Evolutionary conservation across 441 rosid species (phyloP), one percentile per base, ranked within the genome.

Genomic region (Populus hybrid): DNA sequence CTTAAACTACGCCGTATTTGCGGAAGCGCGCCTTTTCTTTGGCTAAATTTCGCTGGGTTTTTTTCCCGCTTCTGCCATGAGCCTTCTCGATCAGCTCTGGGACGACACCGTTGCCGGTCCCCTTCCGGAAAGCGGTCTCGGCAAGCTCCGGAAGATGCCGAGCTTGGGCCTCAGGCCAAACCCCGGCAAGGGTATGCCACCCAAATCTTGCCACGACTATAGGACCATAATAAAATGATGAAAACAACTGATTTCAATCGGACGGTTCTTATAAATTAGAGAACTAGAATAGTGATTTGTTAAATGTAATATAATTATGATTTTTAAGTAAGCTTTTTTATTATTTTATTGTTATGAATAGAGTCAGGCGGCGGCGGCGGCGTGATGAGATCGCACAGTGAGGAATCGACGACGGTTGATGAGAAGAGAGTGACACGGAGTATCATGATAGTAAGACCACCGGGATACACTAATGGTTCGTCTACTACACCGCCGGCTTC

Each of bases 101-200:
- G 99, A 95, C 78, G 99, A 95, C 77, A 94, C 99, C 82, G 89
- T 95, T 61, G 98, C 98, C 75, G 99, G 99, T 40, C 98, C 99
- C 3, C 88, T 81, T 65, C 98, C 98, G 8, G 97, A 94, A 14
- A 86, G 74, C 85, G 99, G 99, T 79, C 98, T 94, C 80, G 97
- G 97, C 80, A 92, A 89, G 97, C 97, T 95, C 71, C 93, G 94
- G 78, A 95, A 92, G 89, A 89, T 89, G 59, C 84, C 87, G 75
- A 87, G 90, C 79, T 88, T 90, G 87, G 81, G 85, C 84, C 80
- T 85, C 88, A 89, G 94, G 72, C 79, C 97, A 53, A 87, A 67
- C 86, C 83, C 95, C 89, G 94, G 85, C 85, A 95, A 90, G 92
- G 98, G 98, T 95, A 95, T 71, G 94, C 77, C 75, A 46, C 67